Base-by-base conservation (phyloP, 2,329 filamentous ascomycete genomes). In the Colletotrichum graminicola region DNA sequence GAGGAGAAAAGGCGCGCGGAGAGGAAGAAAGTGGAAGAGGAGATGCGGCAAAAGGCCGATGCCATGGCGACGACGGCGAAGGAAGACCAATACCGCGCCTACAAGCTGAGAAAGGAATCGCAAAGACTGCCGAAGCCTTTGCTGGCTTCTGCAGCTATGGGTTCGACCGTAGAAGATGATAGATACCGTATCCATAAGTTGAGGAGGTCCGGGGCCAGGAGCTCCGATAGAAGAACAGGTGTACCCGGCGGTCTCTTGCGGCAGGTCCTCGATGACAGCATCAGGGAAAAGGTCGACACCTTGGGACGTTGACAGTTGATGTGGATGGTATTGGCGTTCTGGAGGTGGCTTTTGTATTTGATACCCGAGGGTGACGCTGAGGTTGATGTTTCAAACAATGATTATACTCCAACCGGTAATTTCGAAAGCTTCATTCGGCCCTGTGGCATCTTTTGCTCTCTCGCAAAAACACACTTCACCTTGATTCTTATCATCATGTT, bases 1-100 rank as follows among this genome's bases (percentile, higher is more conserved):
- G 63, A 73, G 16, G 74, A 75, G 32, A 77, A 74, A 66, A 76
- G 64, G 26, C 54, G 52, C 5, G 57, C 51, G 39, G 45, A 52
- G 43, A 67, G 23, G 62, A 52, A 45, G 45, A 47, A 47, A 14
- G 47, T 16, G 23, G 59, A 71, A 18, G 64, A 60, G 32, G 59
- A 68, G 65, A 71, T 41, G 43, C 65, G 45, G 16, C 59, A 54
- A 47, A 64, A 57, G 23, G 55, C 54, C 21, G 45, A 60, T 32
- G 67, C 49, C 32, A 41, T 34, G 6, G 54, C 34, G 32, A 23
- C 63, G 14, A 23, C 62, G 1, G 41, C 36, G 7, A 26, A 36
- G 16, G 61, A 63, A 32, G 51, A 63, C 21, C 49, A 36, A 32
- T 54, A 63, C 10, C 47, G 23, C 12, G 49, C 21, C 3, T 39